phyloP scores from a whole-genome alignment of 495 filamentous ascomycete genomes.

The Penicillium bialowiezense region DNA sequence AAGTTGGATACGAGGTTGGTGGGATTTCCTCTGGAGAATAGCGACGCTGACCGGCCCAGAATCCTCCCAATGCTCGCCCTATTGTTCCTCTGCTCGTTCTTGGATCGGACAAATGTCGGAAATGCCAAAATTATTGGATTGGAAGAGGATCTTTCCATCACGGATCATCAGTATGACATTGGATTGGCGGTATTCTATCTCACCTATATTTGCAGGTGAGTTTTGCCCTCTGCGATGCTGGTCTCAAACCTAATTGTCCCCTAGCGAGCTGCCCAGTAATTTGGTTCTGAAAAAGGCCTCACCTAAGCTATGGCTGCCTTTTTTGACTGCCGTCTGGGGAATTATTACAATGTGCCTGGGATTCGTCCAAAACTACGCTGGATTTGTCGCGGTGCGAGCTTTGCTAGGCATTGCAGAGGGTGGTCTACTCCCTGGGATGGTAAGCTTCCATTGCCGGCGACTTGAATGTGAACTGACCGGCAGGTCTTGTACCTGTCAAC shows the following conservation, averaged over 20 bases:
- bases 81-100: conserved; percentile 49
- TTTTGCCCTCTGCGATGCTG: not conserved
- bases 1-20: conserved; percentile 55
- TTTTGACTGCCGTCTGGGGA: conserved; percentile 62
- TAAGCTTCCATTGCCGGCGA: conserved; percentile 20
- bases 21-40: too few relatives aligned
- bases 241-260: not conserved
- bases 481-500: conserved; percentile 67
- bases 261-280: conserved; percentile 44
- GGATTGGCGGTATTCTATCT: conserved; percentile 58
- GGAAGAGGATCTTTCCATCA: conserved; percentile 50
- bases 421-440: conserved; percentile 72
- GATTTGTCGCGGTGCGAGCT: conserved; percentile 56
- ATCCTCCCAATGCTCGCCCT: conserved; percentile 62
- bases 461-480: not conserved
- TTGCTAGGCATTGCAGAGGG: conserved; percentile 57
- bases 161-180: conserved; percentile 66
- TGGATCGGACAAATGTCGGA: conserved; percentile 59
- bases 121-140: conserved; percentile 64
- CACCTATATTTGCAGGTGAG: conserved; percentile 55
- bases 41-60: conserved; percentile 19
- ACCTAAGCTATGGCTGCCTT: conserved; percentile 64
- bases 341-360: conserved; percentile 53
- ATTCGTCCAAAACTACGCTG: conserved; percentile 44
- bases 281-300: conserved; percentile 43